Evolutionary conservation across 129 eudicot species (phyloP).

Genomic region (Arctium minus): DNA sequence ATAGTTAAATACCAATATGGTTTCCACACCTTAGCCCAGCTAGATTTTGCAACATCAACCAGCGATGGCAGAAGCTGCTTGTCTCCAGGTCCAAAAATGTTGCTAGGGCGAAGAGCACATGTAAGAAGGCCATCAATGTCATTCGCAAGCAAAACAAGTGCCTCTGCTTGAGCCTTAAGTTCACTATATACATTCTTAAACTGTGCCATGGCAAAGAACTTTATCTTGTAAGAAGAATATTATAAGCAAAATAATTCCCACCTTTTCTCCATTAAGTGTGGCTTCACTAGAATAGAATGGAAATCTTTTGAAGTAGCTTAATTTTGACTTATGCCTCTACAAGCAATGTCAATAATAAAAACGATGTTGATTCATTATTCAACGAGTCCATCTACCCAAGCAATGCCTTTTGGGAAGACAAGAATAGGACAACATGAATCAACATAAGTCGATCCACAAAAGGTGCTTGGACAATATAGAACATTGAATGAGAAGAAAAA

Average conservation of each 20-base stretch:
- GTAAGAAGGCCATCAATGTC: slow-evolving; percentile 77
- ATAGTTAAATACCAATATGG: slow-evolving; percentile 5
- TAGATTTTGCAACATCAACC: slow-evolving; percentile 60
- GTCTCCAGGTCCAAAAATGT: slow-evolving; percentile 88
- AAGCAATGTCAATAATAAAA: not conserved
- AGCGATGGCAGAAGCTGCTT: slow-evolving; percentile 52
- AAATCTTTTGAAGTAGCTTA: not conserved
- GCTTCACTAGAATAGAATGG: not conserved
- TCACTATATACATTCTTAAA: slow-evolving; percentile 53
- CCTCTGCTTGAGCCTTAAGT: slow-evolving; percentile 93
- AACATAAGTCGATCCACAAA: not conserved
- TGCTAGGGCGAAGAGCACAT: slow-evolving; percentile 75
- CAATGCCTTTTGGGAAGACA: not conserved
- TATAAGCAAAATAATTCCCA: slow-evolving; percentile 3
- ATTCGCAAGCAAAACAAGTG: slow-evolving; percentile 62
- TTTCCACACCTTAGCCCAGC: slow-evolving; percentile 73
- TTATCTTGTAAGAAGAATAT: not conserved
- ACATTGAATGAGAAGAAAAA: not conserved
- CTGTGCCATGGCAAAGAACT: slow-evolving; percentile 35
- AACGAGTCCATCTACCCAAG: slow-evolving; percentile 15
- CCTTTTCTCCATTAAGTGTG: slow-evolving; percentile 5
- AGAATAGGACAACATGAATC: not conserved
- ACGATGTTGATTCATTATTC: not conserved
- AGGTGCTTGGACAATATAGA: not conserved
- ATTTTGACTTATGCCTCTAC: slow-evolving; percentile 1